Percentiles rank a stretch among this genome's conserved stretches.
phyloP scores from a whole-genome alignment of 371 early-diverging fungal species.

The Mucor sp. region DNA sequence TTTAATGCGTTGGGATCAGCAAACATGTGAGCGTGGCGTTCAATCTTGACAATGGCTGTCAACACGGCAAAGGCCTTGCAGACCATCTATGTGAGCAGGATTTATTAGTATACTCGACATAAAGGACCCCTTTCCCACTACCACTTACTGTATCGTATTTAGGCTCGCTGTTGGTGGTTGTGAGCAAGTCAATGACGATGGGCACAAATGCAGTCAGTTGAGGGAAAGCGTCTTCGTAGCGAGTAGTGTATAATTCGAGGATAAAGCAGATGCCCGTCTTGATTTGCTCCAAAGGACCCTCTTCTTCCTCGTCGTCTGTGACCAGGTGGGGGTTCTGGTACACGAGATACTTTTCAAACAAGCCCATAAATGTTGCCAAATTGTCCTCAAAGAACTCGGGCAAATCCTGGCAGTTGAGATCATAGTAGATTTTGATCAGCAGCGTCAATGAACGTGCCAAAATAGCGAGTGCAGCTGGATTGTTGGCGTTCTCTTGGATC shows the following conservation, averaged over 20 bases:
- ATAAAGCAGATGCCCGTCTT: conserved; percentile 91
- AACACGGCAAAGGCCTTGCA: conserved; percentile 88
- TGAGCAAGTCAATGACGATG: conserved; percentile 84
- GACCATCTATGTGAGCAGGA: conserved; percentile 62
- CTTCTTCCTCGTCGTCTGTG: conserved; percentile 84
- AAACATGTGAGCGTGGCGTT: conserved; percentile 74
- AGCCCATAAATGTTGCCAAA: conserved; percentile 71
- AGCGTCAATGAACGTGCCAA: conserved; percentile 78
- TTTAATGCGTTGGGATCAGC: conserved; percentile 66
- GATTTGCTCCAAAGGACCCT: conserved; percentile 84
- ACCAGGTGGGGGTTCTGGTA: conserved; percentile 77
- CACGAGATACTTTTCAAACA: conserved; percentile 83
- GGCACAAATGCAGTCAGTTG: conserved; percentile 80
- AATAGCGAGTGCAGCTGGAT: conserved; percentile 64
- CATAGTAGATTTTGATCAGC: conserved; percentile 86
- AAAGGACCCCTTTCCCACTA: no score
- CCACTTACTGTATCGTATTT: conserved; percentile 79
- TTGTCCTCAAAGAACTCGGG: conserved; percentile 97
- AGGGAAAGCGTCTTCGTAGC: conserved; percentile 89
- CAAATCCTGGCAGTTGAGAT: conserved; percentile 92
- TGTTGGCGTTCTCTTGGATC: conserved; percentile 68
- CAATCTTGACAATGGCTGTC: conserved; percentile 83
- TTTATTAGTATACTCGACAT: neutral
- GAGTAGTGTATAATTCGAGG: conserved; percentile 83
- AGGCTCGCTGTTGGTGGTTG: conserved; percentile 64